phyloP scores from a whole-genome alignment of 2,329 filamentous ascomycete species.

The Colletotrichum kahawae region DNA sequence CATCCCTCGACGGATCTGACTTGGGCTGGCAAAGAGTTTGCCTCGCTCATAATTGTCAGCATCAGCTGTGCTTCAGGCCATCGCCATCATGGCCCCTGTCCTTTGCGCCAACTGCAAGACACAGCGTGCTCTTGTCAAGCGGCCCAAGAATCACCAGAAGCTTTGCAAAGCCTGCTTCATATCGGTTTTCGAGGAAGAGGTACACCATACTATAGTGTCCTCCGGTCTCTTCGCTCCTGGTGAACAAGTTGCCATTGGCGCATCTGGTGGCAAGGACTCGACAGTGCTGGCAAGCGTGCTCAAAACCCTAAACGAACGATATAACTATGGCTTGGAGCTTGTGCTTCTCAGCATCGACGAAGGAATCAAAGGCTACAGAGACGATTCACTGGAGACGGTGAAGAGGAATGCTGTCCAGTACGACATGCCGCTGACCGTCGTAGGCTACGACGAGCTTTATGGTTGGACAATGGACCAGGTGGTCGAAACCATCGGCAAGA shows the following conservation, averaged over 20 bases:
- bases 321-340: slow-evolving; percentile 85
- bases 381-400: slow-evolving; percentile 95
- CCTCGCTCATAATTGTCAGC: neutral
- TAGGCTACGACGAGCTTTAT: slow-evolving; percentile 93
- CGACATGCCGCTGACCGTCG: slow-evolving; percentile 87
- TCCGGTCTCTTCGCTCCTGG: slow-evolving; percentile 82
- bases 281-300: slow-evolving; percentile 94
- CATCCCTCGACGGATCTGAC: neutral
- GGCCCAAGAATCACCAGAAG: slow-evolving; percentile 94
- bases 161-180: slow-evolving; percentile 92
- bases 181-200: slow-evolving; percentile 85
- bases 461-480: slow-evolving; percentile 99
- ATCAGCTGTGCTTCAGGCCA: neutral
- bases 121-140: slow-evolving; percentile 84
- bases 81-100: slow-evolving; percentile 71
- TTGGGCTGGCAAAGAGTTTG: neutral
- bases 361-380: slow-evolving; percentile 95
- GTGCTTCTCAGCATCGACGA: slow-evolving; percentile 93
- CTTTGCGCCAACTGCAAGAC: slow-evolving; percentile 78
- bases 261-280: slow-evolving; percentile 96
- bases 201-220: slow-evolving; percentile 88
- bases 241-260: slow-evolving; percentile 91
- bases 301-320: slow-evolving; percentile 90
- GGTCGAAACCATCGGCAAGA: slow-evolving; percentile 94
- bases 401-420: slow-evolving; percentile 93